phyloP scores from a whole-genome alignment of 768 basidiomycete species.

The Guyanaporus albipodus region DNA sequence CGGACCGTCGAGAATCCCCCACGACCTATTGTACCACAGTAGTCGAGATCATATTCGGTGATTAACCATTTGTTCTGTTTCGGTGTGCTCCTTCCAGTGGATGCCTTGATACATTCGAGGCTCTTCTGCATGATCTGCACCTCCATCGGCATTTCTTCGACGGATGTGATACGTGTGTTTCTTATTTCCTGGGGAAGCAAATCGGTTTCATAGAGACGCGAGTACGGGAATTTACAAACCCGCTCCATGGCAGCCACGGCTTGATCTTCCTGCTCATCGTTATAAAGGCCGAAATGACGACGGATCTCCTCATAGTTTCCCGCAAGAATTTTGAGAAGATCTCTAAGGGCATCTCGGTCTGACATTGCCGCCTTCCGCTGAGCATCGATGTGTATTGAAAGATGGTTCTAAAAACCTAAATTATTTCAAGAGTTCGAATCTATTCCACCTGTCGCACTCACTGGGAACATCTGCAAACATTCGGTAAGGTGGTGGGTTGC shows the following conservation, averaged over 20 bases:
- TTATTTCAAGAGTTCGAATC: background rate
- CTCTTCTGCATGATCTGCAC: background rate
- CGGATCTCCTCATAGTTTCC: slow-evolving; percentile 2
- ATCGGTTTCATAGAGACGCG: too few relatives aligned
- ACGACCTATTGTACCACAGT: slow-evolving; percentile 20
- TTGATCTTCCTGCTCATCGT: slow-evolving; percentile 1
- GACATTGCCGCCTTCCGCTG: background rate
- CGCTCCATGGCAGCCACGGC: slow-evolving; percentile 3
- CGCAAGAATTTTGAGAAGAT: background rate
- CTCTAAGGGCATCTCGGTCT: background rate
- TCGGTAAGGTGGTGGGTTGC: background rate
- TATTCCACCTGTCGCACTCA: background rate
- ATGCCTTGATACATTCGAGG: background rate
- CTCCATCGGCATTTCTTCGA: background rate
- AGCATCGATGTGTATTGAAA: background rate
- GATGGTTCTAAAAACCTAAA: background rate
- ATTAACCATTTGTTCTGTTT: slow-evolving; percentile 20
- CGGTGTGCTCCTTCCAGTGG: slow-evolving; percentile 2
- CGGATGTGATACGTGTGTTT: too few relatives aligned
- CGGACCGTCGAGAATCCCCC: slow-evolving; percentile 21
- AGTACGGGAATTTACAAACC: background rate
- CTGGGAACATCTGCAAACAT: slow-evolving; percentile 1
- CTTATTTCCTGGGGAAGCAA: slow-evolving; percentile 5
- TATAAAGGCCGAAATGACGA: background rate
- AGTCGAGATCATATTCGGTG: slow-evolving; percentile 26